phyloP scores from a whole-genome alignment of 2,329 filamentous ascomycete species.

The Fusarium chaquense region DNA sequence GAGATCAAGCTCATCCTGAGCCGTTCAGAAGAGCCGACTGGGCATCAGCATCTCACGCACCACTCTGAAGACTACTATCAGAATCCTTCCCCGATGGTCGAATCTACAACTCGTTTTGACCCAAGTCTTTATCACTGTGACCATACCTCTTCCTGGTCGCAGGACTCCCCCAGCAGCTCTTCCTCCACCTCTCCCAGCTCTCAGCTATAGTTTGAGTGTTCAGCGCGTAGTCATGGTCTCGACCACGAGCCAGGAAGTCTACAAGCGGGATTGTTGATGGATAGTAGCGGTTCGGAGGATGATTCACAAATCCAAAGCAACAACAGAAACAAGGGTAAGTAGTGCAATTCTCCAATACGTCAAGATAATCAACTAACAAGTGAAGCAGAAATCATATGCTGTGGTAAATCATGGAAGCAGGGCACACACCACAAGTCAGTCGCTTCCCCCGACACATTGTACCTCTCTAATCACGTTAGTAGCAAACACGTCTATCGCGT shows the following conservation, averaged over 20 bases:
- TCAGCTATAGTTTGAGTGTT: slow-evolving; percentile 26
- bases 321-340: neutral
- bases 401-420: neutral
- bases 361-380: neutral
- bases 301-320: neutral
- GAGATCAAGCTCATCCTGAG: slow-evolving; percentile 5
- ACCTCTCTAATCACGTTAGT: neutral
- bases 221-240: slow-evolving; percentile 24
- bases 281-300: slow-evolving; percentile 4
- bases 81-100: neutral
- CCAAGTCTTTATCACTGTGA: neutral
- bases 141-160: neutral
- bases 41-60: neutral
- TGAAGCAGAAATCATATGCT: neutral
- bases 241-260: slow-evolving; percentile 13
- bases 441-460: rapidly evolving
- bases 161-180: neutral
- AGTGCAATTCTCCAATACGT: rapidly evolving
- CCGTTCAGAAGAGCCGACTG: neutral
- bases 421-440: slow-evolving; percentile 20
- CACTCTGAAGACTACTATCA: neutral
- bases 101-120: no score
- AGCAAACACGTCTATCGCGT: slow-evolving; percentile 21
- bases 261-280: slow-evolving; percentile 24
- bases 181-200: slow-evolving; percentile 25